Conservation (phyloP, 345 rosid genomes). For the Citrus hindsii region DNA sequence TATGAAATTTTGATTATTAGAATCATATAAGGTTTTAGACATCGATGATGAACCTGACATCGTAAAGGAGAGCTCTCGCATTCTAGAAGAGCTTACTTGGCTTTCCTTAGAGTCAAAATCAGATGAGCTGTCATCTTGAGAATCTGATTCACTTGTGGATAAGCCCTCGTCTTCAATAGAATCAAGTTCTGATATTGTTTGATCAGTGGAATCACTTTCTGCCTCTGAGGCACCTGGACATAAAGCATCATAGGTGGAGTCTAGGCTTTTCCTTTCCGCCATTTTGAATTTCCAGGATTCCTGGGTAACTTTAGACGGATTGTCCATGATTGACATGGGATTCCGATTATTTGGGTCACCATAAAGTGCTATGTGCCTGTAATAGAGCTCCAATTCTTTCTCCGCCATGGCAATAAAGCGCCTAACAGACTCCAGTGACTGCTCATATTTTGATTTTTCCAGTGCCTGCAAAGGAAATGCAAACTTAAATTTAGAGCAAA, state of each 20-base stretch:
- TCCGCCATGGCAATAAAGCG: constrained; percentile 70
- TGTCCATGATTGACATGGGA: constrained; percentile 52
- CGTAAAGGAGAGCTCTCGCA: background rate
- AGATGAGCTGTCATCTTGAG: constrained; percentile 14
- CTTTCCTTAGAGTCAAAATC: constrained; percentile 7
- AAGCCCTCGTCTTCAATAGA: constrained; percentile 21
- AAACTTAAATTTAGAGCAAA: background rate
- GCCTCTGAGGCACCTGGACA: constrained; percentile 23
- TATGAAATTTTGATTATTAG: constrained; percentile 2
- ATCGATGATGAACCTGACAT: constrained; percentile 5
- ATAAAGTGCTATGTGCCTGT: constrained; percentile 71
- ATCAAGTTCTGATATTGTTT: constrained; percentile 30
- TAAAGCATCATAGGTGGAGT: background rate
- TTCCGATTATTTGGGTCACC: constrained; percentile 57
- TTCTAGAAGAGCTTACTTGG: constrained; percentile 4
- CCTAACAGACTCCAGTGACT: constrained; percentile 80
- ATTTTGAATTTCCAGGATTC: constrained; percentile 26
- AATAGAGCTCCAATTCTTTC: constrained; percentile 78
- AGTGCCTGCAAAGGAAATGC: constrained; percentile 51
- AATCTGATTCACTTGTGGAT: constrained; percentile 28
- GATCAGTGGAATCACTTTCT: constrained; percentile 22
- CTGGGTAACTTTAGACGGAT: constrained; percentile 18
- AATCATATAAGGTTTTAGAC: constrained; percentile 9
- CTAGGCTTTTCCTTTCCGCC: constrained; percentile 14
- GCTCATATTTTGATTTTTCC: constrained; percentile 85